phyloP scores from a whole-genome alignment of 1,284 basidiomycete species.

The Cryptococcus depauperatus region DNA sequence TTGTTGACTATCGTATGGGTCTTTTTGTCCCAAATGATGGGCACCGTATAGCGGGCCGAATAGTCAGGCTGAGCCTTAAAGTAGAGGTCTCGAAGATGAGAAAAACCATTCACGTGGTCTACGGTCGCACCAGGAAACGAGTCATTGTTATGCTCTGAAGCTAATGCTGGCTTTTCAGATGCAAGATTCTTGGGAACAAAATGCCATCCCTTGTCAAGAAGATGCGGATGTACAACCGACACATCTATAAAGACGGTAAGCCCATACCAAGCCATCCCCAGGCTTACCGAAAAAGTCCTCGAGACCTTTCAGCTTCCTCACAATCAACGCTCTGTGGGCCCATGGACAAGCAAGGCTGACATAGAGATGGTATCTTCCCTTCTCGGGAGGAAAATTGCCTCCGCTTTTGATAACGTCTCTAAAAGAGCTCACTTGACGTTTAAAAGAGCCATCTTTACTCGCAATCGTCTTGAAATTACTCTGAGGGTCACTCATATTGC shows the following conservation, averaged over 20 bases:
- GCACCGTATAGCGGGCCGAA: conserved; percentile 66
- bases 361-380: conserved; percentile 84
- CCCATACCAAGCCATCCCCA: background rate
- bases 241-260: conserved; percentile 52
- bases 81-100: conserved; percentile 81
- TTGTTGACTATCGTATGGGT: conserved; percentile 85
- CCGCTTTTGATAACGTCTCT: conserved; percentile 63
- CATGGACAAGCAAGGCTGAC: conserved; percentile 77
- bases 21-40: conserved; percentile 94
- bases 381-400: conserved; percentile 71
- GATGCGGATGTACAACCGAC: conserved; percentile 73
- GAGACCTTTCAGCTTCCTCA: conserved; percentile 82
- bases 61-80: conserved; percentile 65
- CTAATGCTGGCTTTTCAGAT: conserved; percentile 20
- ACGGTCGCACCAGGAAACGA: conserved; percentile 61
- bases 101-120: conserved; percentile 62
- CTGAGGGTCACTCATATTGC: conserved; percentile 9
- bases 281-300: conserved; percentile 68
- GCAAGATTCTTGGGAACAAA: conserved; percentile 53
- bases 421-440: conserved; percentile 65
- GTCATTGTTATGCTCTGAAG: conserved; percentile 46
- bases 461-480: conserved; percentile 58
- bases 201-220: conserved; percentile 79
- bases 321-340: conserved; percentile 86
- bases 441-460: conserved; percentile 68